Base-by-base conservation (phyloP, 345 rosid genomes). In the Streptanthus diversifolius region DNA sequence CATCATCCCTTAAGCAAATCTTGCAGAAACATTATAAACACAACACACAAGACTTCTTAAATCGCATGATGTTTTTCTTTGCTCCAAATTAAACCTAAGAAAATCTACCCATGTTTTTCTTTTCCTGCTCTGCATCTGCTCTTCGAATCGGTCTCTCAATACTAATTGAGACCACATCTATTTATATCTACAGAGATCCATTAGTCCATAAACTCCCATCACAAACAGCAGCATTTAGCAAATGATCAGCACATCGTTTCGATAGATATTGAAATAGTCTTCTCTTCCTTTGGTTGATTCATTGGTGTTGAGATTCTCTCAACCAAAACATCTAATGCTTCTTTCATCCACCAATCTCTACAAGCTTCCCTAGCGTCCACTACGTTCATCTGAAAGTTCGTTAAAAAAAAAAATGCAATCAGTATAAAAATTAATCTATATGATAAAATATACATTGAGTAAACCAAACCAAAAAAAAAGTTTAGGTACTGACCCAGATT, bases 291-390 rank as follows among this genome's bases (percentile, higher is more conserved):
- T 33, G 70, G 70, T 63, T 60, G 74, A 7, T 62, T 76, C 8
- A 44, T 54, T 62, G 70, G 79, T 8, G 75, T 55, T 5, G 80
- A 56, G 21, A 83, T 79, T 63, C 96, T 62, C 59, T 78, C 78
- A 15, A 87, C 90, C 36, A 92, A 64, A 53, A 76, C 82, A 80
- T 88, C 91, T 68, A 92, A 66, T 7, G 98, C 98, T 82, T 92
- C 98, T 72, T 86, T 90, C 98, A 92, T 92, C 98, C 98, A 92
- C 95, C 87, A 83, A 77, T 92, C 92, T 56, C 90, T 84, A 71
- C 98, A 92, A 6, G 70, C 89, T 77, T 92, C 89, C 71, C 93
- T 88, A 8, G 95, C 97, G 66, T 87, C 90, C 0, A 53, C 81
- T 53, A 81, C 86, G 6, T 73, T 68, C 91, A 89, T 82, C 97